Conservation (phyloP, 2,329 filamentous ascomycete species). For the Alternaria alternata region DNA sequence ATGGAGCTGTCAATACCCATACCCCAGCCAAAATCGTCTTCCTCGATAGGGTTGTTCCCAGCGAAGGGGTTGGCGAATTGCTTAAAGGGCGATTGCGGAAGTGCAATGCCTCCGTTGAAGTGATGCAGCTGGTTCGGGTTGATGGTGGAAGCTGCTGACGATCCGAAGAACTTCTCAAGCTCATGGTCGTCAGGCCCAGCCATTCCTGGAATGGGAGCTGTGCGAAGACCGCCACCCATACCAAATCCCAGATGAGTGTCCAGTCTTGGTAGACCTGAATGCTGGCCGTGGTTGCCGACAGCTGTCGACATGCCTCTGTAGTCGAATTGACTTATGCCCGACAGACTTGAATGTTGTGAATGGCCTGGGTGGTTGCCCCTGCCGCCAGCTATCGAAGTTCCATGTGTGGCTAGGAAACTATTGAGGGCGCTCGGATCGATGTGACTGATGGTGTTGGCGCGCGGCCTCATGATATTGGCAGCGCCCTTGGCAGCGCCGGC, state of each 20-base stretch:
- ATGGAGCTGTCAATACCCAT: constrained; percentile 79
- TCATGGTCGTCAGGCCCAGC: constrained; percentile 69
- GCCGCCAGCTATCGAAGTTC: constrained; percentile 59
- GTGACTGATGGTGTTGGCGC: constrained; percentile 96
- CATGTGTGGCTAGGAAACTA: constrained; percentile 70
- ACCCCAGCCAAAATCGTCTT: constrained; percentile 88
- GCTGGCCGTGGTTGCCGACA: constrained; percentile 70
- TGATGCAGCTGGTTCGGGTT: constrained; percentile 80
- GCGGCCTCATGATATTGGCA: constrained; percentile 75
- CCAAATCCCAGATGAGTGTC: constrained; percentile 81
- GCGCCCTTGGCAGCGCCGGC: constrained; percentile 58
- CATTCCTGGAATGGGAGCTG: constrained; percentile 67
- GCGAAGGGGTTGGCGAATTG: constrained; percentile 61
- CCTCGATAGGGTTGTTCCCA: constrained; percentile 66
- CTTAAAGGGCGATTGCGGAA: constrained; percentile 59
- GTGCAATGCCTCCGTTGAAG: constrained; percentile 78
- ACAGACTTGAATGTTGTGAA: constrained; percentile 77
- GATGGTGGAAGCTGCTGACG: constrained; percentile 63
- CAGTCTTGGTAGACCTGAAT: constrained; percentile 78
- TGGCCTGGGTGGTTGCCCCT: constrained; percentile 61
- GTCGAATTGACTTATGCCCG: constrained; percentile 69
- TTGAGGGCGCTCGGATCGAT: constrained; percentile 79
- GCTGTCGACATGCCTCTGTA: constrained; percentile 77
- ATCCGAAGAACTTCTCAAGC: constrained; percentile 74
- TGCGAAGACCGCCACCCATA: constrained; percentile 73